Percentiles rank a stretch among this genome's conserved stretches.
These are phyloP conservation scores for Passiflora organensis DNA, from an alignment of 345 rosid genomes.

Conservation along the genomic window DNA sequence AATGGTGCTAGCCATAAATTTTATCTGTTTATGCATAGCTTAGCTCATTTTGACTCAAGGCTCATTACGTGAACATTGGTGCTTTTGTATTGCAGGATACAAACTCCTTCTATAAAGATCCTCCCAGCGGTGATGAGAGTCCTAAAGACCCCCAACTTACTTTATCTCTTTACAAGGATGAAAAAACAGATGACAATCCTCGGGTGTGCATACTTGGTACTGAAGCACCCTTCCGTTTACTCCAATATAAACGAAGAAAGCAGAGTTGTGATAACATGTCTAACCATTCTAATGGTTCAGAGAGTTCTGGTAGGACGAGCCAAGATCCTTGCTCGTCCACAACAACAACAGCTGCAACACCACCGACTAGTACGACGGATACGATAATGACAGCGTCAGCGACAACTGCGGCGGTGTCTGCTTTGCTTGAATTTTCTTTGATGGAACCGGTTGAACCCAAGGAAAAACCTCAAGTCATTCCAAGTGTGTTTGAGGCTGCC, in stretches of 20 bases:
- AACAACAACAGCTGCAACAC: constrained; percentile 52
- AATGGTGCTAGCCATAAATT: too few relatives aligned
- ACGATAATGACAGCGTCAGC: constrained; percentile 35
- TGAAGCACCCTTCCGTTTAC: constrained; percentile 56
- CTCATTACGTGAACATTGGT: constrained; percentile 9
- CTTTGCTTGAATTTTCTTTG: constrained; percentile 75
- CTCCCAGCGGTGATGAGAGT: constrained; percentile 26
- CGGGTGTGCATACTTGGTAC: constrained; percentile 42
- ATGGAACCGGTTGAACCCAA: constrained; percentile 49
- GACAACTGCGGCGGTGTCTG: constrained; percentile 60
- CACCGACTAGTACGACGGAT: constrained; percentile 13
- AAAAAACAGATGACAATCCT: constrained; percentile 40
- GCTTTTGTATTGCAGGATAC: constrained; percentile 31
- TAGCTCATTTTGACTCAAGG: too few relatives aligned
- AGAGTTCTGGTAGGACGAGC: constrained; percentile 50
- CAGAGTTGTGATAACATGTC: constrained; percentile 37
- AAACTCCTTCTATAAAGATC: constrained; percentile 17
- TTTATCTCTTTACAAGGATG: constrained; percentile 42
- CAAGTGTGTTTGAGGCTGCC: constrained; percentile 20
- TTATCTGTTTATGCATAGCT: neutral
- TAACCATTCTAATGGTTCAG: constrained; percentile 40
- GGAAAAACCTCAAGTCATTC: constrained; percentile 24
- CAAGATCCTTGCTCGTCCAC: constrained; percentile 66
- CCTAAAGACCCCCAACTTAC: constrained; percentile 28
- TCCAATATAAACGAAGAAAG: constrained; percentile 71